A percentile compares a stretch with the other conserved stretches of the same genome.
These are phyloP conservation scores for Sphagnurus paluster DNA, from an alignment of 1,284 basidiomycete genomes.

Conservation along the genomic window DNA sequence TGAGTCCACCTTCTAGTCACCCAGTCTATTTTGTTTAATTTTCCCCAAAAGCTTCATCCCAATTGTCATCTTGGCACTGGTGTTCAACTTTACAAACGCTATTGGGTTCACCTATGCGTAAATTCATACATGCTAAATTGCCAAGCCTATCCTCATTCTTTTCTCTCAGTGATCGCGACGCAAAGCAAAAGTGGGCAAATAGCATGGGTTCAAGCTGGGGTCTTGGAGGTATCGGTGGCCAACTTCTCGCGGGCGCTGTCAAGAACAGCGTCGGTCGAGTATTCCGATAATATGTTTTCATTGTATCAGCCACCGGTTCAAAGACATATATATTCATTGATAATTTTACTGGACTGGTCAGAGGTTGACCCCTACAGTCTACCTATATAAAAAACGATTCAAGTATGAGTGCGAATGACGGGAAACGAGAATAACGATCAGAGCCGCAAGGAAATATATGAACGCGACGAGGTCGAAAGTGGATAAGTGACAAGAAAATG, in stretches of 20 bases:
- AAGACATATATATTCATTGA: slow-evolving; percentile 11
- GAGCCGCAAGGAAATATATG: background rate
- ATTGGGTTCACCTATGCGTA: slow-evolving; percentile 92
- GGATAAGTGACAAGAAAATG: slow-evolving; percentile 11
- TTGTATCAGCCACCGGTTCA: too few species aligned
- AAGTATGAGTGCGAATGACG: slow-evolving; percentile 3
- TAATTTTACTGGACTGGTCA: too few species aligned
- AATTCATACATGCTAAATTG: slow-evolving; percentile 22
- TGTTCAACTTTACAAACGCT: slow-evolving; percentile 91
- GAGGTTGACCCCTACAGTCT: slow-evolving; percentile 16
- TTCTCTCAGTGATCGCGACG: slow-evolving; percentile 74
- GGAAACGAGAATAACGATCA: slow-evolving; percentile 1
- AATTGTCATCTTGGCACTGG: slow-evolving; percentile 84
- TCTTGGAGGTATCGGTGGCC: slow-evolving; percentile 74
- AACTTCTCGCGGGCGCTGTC: slow-evolving; percentile 76
- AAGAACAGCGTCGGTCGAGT: slow-evolving; percentile 80
- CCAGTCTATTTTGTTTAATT: background rate
- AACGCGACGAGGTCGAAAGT: background rate
- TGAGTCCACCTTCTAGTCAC: slow-evolving; percentile 37
- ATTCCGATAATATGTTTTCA: slow-evolving; percentile 44
- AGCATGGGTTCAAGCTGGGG: slow-evolving; percentile 67
- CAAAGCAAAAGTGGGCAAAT: slow-evolving; percentile 83
- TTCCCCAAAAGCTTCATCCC: slow-evolving; percentile 69
- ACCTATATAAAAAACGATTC: slow-evolving; percentile 8
- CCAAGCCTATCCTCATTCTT: background rate